These are phyloP conservation scores for Amylostereum chailletii DNA, from an alignment of 1,284 basidiomycete species.

Conservation along the genomic window DNA sequence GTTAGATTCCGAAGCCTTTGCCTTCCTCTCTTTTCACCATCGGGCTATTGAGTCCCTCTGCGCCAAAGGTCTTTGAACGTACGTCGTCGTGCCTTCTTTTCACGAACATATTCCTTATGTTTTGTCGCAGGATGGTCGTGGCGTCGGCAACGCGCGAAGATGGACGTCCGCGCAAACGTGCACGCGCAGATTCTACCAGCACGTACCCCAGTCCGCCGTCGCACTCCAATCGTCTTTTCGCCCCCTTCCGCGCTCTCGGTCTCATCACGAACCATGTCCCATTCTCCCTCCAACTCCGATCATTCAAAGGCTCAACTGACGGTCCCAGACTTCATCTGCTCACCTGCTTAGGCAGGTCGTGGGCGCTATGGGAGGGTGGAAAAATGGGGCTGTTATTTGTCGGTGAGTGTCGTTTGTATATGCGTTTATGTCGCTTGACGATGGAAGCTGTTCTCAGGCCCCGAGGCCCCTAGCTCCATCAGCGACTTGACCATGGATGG, in stretches of 20 bases:
- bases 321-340: slow-evolving; percentile 78
- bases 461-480: slow-evolving; percentile 70
- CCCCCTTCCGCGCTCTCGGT: slow-evolving; percentile 92
- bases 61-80: no score
- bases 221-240: slow-evolving; percentile 54
- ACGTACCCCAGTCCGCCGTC: not conserved
- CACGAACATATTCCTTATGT: no score
- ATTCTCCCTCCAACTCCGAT: slow-evolving; percentile 81
- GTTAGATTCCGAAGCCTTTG: slow-evolving; percentile 18
- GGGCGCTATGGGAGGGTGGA: slow-evolving; percentile 96
- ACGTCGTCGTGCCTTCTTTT: no score
- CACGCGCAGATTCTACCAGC: slow-evolving; percentile 19
- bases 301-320: slow-evolving; percentile 80
- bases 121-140: no score
- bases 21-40: no score
- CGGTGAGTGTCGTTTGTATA: slow-evolving; percentile 35
- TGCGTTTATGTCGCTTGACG: not conserved
- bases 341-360: slow-evolving; percentile 84
- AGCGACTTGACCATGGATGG: slow-evolving; percentile 76
- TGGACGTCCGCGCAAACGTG: slow-evolving; percentile 23
- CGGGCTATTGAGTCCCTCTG: no score
- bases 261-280: slow-evolving; percentile 90
- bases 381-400: slow-evolving; percentile 92
- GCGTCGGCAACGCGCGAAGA: not conserved
- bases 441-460: slow-evolving; percentile 41